Conservation (phyloP, 1,139 yeast species). For the Suhomyces guaymorum region DNA sequence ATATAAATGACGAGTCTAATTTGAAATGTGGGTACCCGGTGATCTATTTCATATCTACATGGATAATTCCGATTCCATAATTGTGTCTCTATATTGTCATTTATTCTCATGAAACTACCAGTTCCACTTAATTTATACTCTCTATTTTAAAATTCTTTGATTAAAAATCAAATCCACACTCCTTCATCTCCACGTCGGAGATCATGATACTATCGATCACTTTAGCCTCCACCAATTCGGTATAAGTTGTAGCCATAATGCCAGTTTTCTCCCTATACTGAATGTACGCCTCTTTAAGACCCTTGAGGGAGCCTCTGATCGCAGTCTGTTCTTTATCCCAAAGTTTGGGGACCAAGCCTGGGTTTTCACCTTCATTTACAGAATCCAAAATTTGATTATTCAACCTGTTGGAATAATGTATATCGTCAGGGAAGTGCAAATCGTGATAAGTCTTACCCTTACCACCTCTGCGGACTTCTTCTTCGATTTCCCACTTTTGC, state of each 20-base stretch:
- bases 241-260: slow-evolving; percentile 28
- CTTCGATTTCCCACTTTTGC: slow-evolving; percentile 38
- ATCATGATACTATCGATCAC: slow-evolving; percentile 22
- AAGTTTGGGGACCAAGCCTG: slow-evolving; percentile 37
- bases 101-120: neutral
- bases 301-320: slow-evolving; percentile 34
- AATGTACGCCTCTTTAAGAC: slow-evolving; percentile 39
- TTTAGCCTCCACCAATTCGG: slow-evolving; percentile 31
- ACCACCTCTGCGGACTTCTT: slow-evolving; percentile 41
- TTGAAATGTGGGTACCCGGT: too few relatives aligned
- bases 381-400: slow-evolving; percentile 38
- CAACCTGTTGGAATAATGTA: slow-evolving; percentile 42
- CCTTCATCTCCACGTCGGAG: slow-evolving; percentile 20
- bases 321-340: slow-evolving; percentile 40
- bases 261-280: slow-evolving; percentile 32
- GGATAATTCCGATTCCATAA: too few relatives aligned
- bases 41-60: too few relatives aligned
- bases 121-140: too few relatives aligned
- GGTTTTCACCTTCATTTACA: slow-evolving; percentile 17
- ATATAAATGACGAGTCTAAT: too few relatives aligned
- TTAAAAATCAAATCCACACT: slow-evolving; percentile 19
- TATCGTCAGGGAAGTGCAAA: slow-evolving; percentile 49
- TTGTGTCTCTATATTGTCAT: neutral
- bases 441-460: slow-evolving; percentile 46
- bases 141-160: too few relatives aligned